Percentiles rank a stretch among this genome's conserved stretches.
Evolutionary conservation across 345 rosid genomes (phyloP).

Genomic region (Excoecaria cochinchinensis): DNA sequence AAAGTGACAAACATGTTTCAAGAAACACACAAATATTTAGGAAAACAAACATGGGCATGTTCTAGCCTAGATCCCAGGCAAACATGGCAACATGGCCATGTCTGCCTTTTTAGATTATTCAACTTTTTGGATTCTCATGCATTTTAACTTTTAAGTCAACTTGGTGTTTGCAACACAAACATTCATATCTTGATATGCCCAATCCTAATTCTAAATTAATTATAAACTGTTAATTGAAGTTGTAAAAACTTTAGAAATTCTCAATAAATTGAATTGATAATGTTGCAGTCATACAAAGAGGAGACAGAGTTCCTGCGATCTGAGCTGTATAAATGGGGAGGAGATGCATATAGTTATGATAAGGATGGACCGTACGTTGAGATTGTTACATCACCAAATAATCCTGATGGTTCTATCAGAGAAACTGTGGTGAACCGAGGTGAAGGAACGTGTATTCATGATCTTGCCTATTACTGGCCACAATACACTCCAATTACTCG

Average conservation of each 20-base stretch:
- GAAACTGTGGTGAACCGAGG: constrained; percentile 65
- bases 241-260: no score
- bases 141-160: not conserved
- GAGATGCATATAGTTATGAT: constrained; percentile 63
- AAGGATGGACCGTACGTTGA: constrained; percentile 64
- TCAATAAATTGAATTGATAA: not conserved
- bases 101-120: constrained; percentile 17
- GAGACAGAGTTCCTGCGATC: constrained; percentile 54
- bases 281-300: constrained; percentile 57
- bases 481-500: constrained; percentile 70
- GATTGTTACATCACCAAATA: constrained; percentile 72
- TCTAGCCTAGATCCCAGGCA: constrained; percentile 19
- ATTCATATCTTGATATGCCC: not conserved
- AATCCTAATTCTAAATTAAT: not conserved
- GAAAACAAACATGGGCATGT: constrained; percentile 32
- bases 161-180: not conserved
- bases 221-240: no score
- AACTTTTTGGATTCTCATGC: not conserved
- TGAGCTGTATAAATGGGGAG: constrained; percentile 78
- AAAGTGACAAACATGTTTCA: constrained; percentile 63
- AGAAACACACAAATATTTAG: constrained; percentile 27
- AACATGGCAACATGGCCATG: constrained; percentile 61
- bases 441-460: constrained; percentile 62
- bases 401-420: constrained; percentile 74
- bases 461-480: constrained; percentile 94